Evolutionary conservation across 768 basidiomycete species (phyloP), one percentile per base, ranked within the genome.

Genomic region (Mrakia blollopis): DNA sequence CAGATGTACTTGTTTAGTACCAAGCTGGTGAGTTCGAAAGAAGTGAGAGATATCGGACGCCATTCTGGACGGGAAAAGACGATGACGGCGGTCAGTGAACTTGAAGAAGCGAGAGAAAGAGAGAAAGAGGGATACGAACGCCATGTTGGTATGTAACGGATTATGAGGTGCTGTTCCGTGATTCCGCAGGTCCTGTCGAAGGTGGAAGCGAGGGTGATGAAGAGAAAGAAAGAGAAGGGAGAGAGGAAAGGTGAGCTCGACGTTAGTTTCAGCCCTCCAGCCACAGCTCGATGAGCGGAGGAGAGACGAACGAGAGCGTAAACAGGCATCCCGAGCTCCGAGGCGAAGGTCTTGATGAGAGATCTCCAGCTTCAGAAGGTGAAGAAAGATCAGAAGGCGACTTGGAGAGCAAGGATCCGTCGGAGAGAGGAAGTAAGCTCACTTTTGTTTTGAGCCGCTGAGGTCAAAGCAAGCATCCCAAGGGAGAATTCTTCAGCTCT

Each of bases 371-470:
- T 75, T 60, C 21, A 47, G 16, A 5, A 65, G 2, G 63, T 9
- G 16, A 54, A 7, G 3, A 35, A 10, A 23, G 25, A 32, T 37
- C 8, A 14, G 30, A 44, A 47, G 8, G 28, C 39, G 39, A 61
- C 14, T 16, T 14, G 44, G 44, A 57, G 14, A 23, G 35, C 4
- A 14, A 11, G 57, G 18, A 10, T 3, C 9, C 21, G 39, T 21
- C 47, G 47, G 18, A 32, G 57, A 25, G 47, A 50, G 47, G n/a
- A n/a, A 2, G 16, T 41, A 75, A 65, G 65, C 65, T 47, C 44
- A 75, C 74, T 96, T 96, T 76, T 93, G 88, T 82, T 94, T 94
- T 57, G 90, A 92, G 0, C 93, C 93, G 80, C 92, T 94, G 39
- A 63, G 10, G n/a, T 16, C 74, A 52, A 44, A 5, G 11, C 47